Evolutionary conservation across 371 early-diverging fungal genomes (phyloP), one percentile per base, ranked within the genome.

Genomic region (Zychaea mexicana): DNA sequence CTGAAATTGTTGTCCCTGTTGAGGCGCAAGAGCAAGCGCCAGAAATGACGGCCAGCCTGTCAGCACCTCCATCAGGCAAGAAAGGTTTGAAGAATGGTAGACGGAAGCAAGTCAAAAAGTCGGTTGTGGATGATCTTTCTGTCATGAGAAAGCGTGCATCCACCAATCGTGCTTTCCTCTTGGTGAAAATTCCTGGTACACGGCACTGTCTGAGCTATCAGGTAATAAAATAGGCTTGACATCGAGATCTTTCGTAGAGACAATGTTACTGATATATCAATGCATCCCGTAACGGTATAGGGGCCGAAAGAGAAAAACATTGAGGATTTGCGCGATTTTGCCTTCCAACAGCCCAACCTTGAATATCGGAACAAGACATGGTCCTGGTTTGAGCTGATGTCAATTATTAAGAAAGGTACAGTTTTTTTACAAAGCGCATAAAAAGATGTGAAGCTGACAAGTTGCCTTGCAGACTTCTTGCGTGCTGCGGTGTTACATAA

Each of bases 361-460:
- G 91, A 91, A 70, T 91, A 90, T 64, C 73, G 86, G 19, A 91
- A 92, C 67, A 87, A 81, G 64, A 90, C 91, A 2, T 93, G 92
- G 91, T 86, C 90, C 8, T 85, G 86, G 82, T 80, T 80, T 28
- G 92, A 93, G 45, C 73, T 93, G 45, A 61, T 87, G 31, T 80
- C 82, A 22, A 81, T 77, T 2, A 76, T 93, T 22, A 90, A 90
- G 57, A 85, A 75, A 80, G 89, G 83, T 81, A 67, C 60, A 57
- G 17, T 39, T 17, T 24, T 24, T 26, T 12, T 24, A 2, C 26
- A 6, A 19, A 17, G 6, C 32, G 26, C 1, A 28, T 42, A 47
- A 52, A 36, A 60, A 21, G 27, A 24, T 36, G 58, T 57, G 47
- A 33, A 33, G 33, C 5, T 8, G 33, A 33, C 33, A 33, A 33